Percentiles rank a stretch among this genome's conserved stretches.
These are phyloP conservation scores for Laetiporus sulphureus DNA, from an alignment of 1,284 basidiomycete genomes.

Conservation along the genomic window DNA sequence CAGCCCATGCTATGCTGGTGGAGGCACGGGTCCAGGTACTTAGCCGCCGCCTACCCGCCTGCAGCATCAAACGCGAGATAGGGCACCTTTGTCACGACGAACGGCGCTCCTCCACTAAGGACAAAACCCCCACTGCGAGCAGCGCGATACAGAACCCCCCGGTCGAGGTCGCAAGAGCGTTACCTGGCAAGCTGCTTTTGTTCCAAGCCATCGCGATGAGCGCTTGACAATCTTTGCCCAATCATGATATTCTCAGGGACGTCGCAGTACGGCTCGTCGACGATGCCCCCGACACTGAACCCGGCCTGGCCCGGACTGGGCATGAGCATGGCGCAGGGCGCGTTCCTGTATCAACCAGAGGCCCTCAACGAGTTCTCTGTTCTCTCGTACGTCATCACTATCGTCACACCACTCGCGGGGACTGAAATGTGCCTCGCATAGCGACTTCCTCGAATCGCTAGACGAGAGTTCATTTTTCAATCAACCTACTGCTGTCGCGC, in stretches of 20 bases:
- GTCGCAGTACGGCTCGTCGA: conserved; percentile 22
- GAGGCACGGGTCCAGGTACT: neutral
- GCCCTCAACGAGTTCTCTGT: conserved; percentile 77
- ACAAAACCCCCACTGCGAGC: conserved; percentile 32
- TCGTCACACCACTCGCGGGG: conserved; percentile 3
- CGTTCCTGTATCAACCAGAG: conserved; percentile 61
- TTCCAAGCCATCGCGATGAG: conserved; percentile 3
- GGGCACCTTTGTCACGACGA: conserved; percentile 89
- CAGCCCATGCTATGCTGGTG: no score
- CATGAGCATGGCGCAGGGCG: conserved; percentile 36
- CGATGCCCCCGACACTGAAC: conserved; percentile 26
- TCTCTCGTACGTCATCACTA: conserved; percentile 50
- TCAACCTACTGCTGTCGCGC: conserved; percentile 40
- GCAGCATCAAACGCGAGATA: conserved; percentile 86
- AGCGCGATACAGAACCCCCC: conserved; percentile 25
- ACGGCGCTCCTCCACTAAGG: conserved; percentile 45
- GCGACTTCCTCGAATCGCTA: conserved; percentile 77
- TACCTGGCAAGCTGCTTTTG: conserved; percentile 21
- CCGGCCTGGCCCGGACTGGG: conserved; percentile 43
- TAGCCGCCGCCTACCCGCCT: conserved; percentile 1
- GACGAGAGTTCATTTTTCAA: conserved; percentile 70
- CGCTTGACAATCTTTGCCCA: conserved; percentile 11
- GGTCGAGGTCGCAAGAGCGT: conserved; percentile 20
- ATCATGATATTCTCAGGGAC: conserved; percentile 10
- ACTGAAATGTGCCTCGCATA: conserved; percentile 25